A percentile compares a stretch with the other conserved stretches of the same genome.
Evolutionary conservation across 2,329 filamentous ascomycete genomes (phyloP).

Genomic region (Lachnellula hyalina): DNA sequence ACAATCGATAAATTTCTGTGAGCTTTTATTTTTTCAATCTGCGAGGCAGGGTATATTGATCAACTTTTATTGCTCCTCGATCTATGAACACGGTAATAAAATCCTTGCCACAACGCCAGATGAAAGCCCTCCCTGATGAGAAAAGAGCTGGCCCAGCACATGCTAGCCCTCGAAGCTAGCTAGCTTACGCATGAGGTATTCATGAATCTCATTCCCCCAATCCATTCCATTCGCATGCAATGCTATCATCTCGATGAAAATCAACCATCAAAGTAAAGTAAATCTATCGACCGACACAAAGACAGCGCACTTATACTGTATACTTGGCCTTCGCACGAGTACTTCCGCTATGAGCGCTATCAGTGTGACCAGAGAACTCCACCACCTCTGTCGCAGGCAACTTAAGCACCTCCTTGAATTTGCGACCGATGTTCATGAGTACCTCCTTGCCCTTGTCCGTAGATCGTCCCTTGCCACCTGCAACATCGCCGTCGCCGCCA

Average conservation of each 20-base stretch:
- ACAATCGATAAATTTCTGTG: too few relatives aligned
- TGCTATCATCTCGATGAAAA: constrained; percentile 5
- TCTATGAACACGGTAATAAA: constrained; percentile 14
- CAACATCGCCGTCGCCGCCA: constrained; percentile 66
- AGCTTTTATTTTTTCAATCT: background rate
- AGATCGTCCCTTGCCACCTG: constrained; percentile 71
- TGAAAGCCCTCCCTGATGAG: constrained; percentile 9
- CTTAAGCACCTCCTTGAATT: constrained; percentile 89
- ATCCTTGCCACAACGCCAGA: constrained; percentile 13
- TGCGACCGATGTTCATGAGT: constrained; percentile 75
- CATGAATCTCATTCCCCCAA: constrained; percentile 6
- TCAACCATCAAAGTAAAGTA: background rate
- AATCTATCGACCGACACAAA: background rate
- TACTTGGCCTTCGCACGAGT: constrained; percentile 95
- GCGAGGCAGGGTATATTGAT: too few relatives aligned
- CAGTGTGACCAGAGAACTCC: constrained; percentile 96
- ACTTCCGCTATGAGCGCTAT: constrained; percentile 87
- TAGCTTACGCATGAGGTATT: constrained; percentile 16
- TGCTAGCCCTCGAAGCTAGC: background rate
- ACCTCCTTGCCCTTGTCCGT: constrained; percentile 80
- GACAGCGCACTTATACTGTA: constrained; percentile 55
- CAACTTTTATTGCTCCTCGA: background rate
- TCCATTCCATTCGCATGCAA: constrained; percentile 6
- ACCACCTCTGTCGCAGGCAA: constrained; percentile 71
- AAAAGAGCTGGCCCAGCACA: constrained; percentile 5